Percentiles rank a stretch among this genome's conserved stretches.
Conservation (phyloP, 225 moss, liverwort and hornwort genomes). For the Polytrichum formosum region DNA sequence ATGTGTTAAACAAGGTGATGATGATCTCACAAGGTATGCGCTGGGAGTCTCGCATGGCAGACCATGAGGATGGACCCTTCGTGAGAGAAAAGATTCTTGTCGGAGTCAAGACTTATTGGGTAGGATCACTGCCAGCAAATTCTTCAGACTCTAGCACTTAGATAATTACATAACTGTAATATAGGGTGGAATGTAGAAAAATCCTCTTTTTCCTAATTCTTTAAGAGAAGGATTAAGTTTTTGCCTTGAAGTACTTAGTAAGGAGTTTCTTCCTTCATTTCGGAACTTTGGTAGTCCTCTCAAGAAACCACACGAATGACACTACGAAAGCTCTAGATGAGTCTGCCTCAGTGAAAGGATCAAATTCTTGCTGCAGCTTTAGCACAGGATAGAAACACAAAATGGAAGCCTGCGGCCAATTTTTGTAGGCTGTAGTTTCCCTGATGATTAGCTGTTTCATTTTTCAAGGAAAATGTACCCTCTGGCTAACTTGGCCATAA, state of each 20-base stretch:
- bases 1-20: slow-evolving; percentile 78
- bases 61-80: slow-evolving; percentile 89
- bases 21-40: slow-evolving; percentile 71
- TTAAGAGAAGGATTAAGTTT: slow-evolving; percentile 10
- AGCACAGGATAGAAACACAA: neutral
- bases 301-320: neutral
- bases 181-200: slow-evolving; percentile 27
- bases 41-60: slow-evolving; percentile 89
- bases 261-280: slow-evolving; percentile 1
- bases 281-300: neutral
- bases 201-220: slow-evolving; percentile 13
- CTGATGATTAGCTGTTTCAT: neutral
- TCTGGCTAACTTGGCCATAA: too few relatives aligned
- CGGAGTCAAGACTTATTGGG: slow-evolving; percentile 80
- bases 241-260: neutral
- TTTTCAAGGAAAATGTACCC: too few relatives aligned
- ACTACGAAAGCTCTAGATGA: too few relatives aligned
- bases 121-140: slow-evolving; percentile 28
- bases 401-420: neutral
- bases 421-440: neutral
- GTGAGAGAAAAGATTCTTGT: slow-evolving; percentile 81
- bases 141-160: slow-evolving; percentile 29
- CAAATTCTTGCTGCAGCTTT: neutral
- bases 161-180: slow-evolving; percentile 21
- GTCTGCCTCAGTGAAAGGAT: neutral